Evolutionary conservation across 2,329 filamentous ascomycete species (phyloP), one percentile per base, ranked within the genome.

Genomic region (Neofusicoccum kwambonambiense): DNA sequence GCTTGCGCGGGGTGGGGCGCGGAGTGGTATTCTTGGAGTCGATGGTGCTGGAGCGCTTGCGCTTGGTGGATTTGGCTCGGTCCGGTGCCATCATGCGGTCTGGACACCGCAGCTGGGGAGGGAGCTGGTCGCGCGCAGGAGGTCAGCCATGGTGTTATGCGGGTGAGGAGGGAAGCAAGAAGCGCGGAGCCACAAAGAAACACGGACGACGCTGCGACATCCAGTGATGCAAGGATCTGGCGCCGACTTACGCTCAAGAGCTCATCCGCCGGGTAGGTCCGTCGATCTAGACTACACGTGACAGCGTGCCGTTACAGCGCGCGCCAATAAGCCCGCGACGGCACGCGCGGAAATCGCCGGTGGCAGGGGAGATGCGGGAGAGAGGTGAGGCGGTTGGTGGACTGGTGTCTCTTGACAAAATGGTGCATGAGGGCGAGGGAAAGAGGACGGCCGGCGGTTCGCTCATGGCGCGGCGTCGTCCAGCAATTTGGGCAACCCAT

Each of bases 61-160:
- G 58, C 45, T 62, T 62, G 45, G 15, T 27, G 34, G 19, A 22
- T 45, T 13, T 45, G 34, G 44, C 19, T 49, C 34, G 47, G 47
- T n/a, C 45, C 58, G 58, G 58, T 19, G 47, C 58, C 58, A 62
- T 62, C 42, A 62, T 62, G 58, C 58, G 58, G 58, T 62, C 35
- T 12, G 19, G 19, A 42, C 34, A 42, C 58, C 58, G 58, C 58
- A 19, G 58, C 45, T 41, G 58, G 15, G 19, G 19, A 27, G 45
- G 35, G 45, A 19, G 58, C 58, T 62, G 45, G 39, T 3, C 19
- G 58, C 41, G 42, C n/a, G 19, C n/a, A 34, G 17, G 9, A 27
- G 37, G 45, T 9, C 34, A 27, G 44, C 47, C 58, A 62, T 62
- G 58, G 45, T 51, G 27, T 44, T 34, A 22, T 31, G 34, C n/a